Conservation (phyloP, 805 yeast species). For the Kodamaea sagamina region DNA sequence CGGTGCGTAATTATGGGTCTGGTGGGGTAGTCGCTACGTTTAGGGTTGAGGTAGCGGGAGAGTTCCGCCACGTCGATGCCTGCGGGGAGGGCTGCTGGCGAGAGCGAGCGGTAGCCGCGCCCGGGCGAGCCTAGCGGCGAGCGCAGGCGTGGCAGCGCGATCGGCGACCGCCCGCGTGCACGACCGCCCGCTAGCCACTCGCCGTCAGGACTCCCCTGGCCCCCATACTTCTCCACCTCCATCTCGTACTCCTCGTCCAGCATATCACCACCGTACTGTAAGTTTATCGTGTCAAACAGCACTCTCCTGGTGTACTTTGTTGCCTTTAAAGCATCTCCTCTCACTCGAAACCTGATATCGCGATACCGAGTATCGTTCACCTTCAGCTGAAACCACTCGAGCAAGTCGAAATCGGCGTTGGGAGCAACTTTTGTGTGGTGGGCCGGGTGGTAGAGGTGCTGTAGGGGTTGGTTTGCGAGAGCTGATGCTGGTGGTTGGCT, state of each 20-base stretch:
- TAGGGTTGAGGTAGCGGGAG: slow-evolving; percentile 11
- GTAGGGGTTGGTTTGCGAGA: background rate
- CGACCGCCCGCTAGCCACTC: background rate
- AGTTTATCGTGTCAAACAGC: slow-evolving; percentile 55
- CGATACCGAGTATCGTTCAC: slow-evolving; percentile 27
- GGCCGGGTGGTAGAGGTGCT: slow-evolving; percentile 7
- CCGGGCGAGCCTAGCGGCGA: slow-evolving; percentile 13
- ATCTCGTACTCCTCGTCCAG: slow-evolving; percentile 13
- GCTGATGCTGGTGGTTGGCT: no score
- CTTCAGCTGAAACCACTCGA: slow-evolving; percentile 13
- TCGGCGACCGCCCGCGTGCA: slow-evolving; percentile 13
- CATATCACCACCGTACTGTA: slow-evolving; percentile 29
- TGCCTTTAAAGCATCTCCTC: slow-evolving; percentile 12
- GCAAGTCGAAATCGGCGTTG: slow-evolving; percentile 14
- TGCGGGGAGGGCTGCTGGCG: slow-evolving; percentile 14
- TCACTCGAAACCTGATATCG: slow-evolving; percentile 19
- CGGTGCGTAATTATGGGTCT: slow-evolving; percentile 41
- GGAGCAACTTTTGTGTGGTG: slow-evolving; percentile 4
- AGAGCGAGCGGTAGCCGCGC: slow-evolving; percentile 9
- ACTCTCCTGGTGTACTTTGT: slow-evolving; percentile 38
- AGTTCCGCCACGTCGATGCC: slow-evolving; percentile 10
- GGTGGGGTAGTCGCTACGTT: slow-evolving; percentile 36
- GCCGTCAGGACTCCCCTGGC: background rate
- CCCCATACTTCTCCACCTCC: background rate
- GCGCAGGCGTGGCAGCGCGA: slow-evolving; percentile 10